phyloP scores from a whole-genome alignment of 306 rosid species.

The Hylodesmum podocarpum region DNA sequence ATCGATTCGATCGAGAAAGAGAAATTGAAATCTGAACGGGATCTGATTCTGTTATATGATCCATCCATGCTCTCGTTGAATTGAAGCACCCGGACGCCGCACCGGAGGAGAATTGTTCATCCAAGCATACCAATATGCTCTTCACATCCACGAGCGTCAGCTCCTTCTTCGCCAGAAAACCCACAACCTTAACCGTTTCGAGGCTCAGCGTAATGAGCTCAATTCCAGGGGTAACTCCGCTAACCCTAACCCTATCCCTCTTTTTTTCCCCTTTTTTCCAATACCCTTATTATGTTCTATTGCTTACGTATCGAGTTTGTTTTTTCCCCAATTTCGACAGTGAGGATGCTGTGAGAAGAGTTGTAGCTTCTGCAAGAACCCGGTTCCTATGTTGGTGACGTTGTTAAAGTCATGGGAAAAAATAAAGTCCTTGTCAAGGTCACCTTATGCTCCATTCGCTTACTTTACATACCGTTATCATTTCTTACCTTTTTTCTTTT shows the following conservation, averaged over 20 bases:
- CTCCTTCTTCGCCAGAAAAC: slow-evolving; percentile 89
- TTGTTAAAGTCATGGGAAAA: slow-evolving; percentile 98
- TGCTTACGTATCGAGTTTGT: not conserved
- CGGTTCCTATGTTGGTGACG: slow-evolving; percentile 98
- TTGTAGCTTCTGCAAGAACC: slow-evolving; percentile 98
- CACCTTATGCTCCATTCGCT: not conserved
- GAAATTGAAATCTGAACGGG: not conserved
- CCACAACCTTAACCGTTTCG: slow-evolving; percentile 95
- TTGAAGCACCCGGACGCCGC: slow-evolving; percentile 40
- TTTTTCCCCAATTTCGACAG: slow-evolving; percentile 39
- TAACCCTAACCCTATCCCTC: slow-evolving; percentile 25
- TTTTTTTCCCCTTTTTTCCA: not conserved
- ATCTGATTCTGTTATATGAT: not conserved
- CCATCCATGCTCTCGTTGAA: slow-evolving; percentile 56
- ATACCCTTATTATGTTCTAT: not conserved
- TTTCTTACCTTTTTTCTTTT: too few species aligned
- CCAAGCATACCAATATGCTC: slow-evolving; percentile 67
- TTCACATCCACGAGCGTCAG: slow-evolving; percentile 88
- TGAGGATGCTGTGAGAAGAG: slow-evolving; percentile 99
- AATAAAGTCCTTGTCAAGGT: slow-evolving; percentile 98
- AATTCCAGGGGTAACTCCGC: slow-evolving; percentile 66
- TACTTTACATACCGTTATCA: too few species aligned
- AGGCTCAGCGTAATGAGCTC: slow-evolving; percentile 95
- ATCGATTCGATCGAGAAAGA: not conserved
- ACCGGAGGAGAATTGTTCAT: slow-evolving; percentile 74